Evolutionary conservation across 1,284 basidiomycete genomes (phyloP), one percentile per base, ranked within the genome.

Genomic region (Pseudozyma pruni): DNA sequence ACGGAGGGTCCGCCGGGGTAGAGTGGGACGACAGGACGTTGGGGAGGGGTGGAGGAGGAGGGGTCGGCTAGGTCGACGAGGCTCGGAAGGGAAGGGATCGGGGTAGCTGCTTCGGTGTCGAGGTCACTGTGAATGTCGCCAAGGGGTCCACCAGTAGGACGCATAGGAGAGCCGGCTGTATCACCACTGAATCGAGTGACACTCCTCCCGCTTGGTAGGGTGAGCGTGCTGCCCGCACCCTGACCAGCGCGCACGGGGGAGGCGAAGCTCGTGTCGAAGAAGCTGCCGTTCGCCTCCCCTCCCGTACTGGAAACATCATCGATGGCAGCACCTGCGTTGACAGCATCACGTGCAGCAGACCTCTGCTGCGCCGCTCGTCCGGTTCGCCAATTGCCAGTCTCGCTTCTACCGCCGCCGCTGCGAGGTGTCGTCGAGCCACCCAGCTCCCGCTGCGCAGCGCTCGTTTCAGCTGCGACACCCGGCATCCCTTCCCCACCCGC

Each of bases 1-100:
- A 72, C 69, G 1, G 58, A 57, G 1, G 68, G 68, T 2, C 68
- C 68, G 41, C 29, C 38, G 0, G 61, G 50, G 40, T 53, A 71
- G 22, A 71, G 54, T 2, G 53, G 53, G 6, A 71, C 27, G 23
- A 64, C 27, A 32, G 10, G 33, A 13, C 27, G 41, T 23, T 3
- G 41, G 41, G 41, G n/a, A 8, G 14, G 9, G 14, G 13, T 27
- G 16, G 16, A 5, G 23, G 41, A 6, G n/a, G n/a, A 8, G 22
- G 14, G 25, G 9, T 25, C 27, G 17, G 19, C 34, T 10, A 50
- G 23, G 17, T 57, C 55, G 14, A 34, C 46, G 14, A 56, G 46
- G 13, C 39, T 19, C 5, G 54, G 41, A 9, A 54, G 17, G 4
- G 46, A 38, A 2, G 44, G n/a, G 2, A 47, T 34, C n/a, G 53